phyloP scores from a whole-genome alignment of 352 stramenopile species.

The Thraustochytrium striatum region DNA sequence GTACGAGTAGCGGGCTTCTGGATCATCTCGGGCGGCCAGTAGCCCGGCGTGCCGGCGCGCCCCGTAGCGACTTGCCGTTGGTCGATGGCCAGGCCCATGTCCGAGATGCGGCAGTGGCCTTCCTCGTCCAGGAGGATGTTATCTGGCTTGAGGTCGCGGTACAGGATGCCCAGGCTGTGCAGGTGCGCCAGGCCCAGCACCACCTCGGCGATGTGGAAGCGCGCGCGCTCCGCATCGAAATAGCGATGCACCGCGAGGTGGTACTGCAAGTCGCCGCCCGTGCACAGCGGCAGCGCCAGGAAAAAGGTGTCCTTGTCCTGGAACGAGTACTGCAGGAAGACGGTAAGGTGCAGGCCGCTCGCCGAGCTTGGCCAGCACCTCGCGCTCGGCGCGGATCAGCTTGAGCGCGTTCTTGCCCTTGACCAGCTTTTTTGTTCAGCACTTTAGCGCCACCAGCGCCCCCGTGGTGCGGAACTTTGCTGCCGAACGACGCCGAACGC shows the following conservation, averaged over 20 bases:
- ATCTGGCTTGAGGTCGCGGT: constrained; percentile 81
- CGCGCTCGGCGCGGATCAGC: constrained; percentile 23
- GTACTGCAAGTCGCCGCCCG: constrained; percentile 71
- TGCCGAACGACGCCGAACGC: constrained; percentile 95
- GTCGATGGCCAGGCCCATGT: constrained; percentile 89
- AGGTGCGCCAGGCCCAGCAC: constrained; percentile 46
- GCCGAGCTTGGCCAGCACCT: constrained; percentile 33
- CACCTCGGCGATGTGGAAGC: constrained; percentile 77
- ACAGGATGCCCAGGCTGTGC: constrained; percentile 66
- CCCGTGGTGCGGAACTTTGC: constrained; percentile 65
- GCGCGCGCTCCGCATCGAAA: constrained; percentile 68
- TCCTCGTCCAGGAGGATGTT: constrained; percentile 86
- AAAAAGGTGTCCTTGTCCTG: constrained; percentile 75
- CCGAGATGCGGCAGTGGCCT: constrained; percentile 89
- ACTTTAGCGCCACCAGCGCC: constrained; percentile 83
- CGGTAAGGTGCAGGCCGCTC: constrained; percentile 63
- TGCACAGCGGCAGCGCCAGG: constrained; percentile 84
- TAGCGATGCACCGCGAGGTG: constrained; percentile 61
- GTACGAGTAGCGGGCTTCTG: constrained; percentile 82
- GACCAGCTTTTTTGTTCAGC: constrained; percentile 80
- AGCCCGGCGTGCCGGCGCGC: constrained; percentile 66
- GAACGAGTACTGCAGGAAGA: constrained; percentile 86
- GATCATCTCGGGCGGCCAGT: constrained; percentile 97
- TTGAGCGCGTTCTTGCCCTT: constrained; percentile 77
- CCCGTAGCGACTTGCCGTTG: constrained; percentile 42